Base-by-base conservation (phyloP, 2,329 filamentous ascomycete genomes). In the Ceratocystis alfenasii region DNA sequence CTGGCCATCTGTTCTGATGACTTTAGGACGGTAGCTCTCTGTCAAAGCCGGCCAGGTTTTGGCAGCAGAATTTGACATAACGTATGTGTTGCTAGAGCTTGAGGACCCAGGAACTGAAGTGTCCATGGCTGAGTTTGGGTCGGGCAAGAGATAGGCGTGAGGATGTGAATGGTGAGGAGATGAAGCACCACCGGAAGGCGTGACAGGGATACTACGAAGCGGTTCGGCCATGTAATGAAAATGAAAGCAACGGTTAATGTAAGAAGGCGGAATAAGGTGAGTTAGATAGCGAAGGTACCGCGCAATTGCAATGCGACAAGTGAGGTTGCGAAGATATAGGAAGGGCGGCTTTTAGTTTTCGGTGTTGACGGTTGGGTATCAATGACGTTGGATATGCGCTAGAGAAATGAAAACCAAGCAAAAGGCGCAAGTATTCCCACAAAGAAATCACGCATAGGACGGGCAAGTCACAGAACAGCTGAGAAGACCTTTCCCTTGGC, bases 1-100 rank as follows among this genome's bases (percentile, higher is more conserved):
- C 76, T 90, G 86, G 60, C 88, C 88, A 62, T 88, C 79, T 12
- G 88, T 89, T 71, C 87, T 86, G 46, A 83, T 93, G 68, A 96
- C 89, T 74, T 87, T 89, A 45, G 93, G 93, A 62, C 88, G 87
- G 76, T 95, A 95, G 69, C 85, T 86, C 73, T 95, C 90, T 20
- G 55, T 33, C 66, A 80, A 80, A 68, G 81, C 81, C 22, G 81
- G 78, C 67, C 83, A 81, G 71, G 81, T 82, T 74, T 88, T 89
- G 67, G 86, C 79, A 15, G 91, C 90, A 69, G 88, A 91, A 72
- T 90, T 89, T 20, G 90, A 87, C 89, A 97, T 94, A 72, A 96
- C 86, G 78, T 93, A 96, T 28, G 92, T 91, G 73, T 89, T 89
- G 76, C 83, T 86, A n/a, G 83, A 83, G 62, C 82, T 76, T 68